Evolutionary conservation across 768 basidiomycete genomes (phyloP).

Genomic region (Nidularia pulvinata): DNA sequence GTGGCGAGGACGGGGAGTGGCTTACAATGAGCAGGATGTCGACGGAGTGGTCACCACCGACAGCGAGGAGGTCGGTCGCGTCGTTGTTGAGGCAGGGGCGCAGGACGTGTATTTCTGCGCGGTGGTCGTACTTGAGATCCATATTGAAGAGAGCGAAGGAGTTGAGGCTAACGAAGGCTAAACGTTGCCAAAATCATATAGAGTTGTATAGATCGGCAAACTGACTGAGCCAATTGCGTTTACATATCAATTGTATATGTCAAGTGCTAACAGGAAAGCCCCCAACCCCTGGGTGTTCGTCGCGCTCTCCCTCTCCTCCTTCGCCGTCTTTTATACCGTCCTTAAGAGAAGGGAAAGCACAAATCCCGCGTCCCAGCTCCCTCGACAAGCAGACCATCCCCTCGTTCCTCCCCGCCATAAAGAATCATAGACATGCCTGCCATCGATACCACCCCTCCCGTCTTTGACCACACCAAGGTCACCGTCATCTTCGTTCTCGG

Average conservation of each 20-base stretch:
- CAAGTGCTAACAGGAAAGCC: conserved; percentile 22
- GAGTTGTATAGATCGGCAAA: not conserved
- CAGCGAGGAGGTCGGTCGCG: conserved; percentile 66
- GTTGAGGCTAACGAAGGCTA: not conserved
- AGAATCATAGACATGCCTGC: conserved; percentile 5
- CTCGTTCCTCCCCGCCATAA: conserved; percentile 62
- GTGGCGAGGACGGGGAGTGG: conserved; percentile 6
- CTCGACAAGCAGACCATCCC: conserved; percentile 63
- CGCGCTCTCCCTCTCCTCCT: conserved; percentile 54
- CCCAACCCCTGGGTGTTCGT: conserved; percentile 69
- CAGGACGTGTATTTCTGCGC: conserved; percentile 59
- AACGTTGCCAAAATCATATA: not conserved
- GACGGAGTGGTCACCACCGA: conserved; percentile 74
- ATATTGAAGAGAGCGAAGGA: conserved; percentile 21
- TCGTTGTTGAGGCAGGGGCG: conserved; percentile 65
- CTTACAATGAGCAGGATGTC: conserved; percentile 67
- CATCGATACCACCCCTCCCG: conserved; percentile 19
- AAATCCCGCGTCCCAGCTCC: conserved; percentile 60
- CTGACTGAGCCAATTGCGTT: not conserved
- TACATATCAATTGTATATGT: not conserved
- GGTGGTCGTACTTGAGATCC: conserved; percentile 62
- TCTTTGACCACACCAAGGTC: conserved; percentile 73
- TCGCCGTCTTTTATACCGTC: conserved; percentile 55
- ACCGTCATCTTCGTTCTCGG: conserved; percentile 95
- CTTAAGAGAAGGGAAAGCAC: conserved; percentile 55